These are phyloP conservation scores for Guyanaporus albipodus DNA, from an alignment of 768 basidiomycete species.

Conservation along the genomic window DNA sequence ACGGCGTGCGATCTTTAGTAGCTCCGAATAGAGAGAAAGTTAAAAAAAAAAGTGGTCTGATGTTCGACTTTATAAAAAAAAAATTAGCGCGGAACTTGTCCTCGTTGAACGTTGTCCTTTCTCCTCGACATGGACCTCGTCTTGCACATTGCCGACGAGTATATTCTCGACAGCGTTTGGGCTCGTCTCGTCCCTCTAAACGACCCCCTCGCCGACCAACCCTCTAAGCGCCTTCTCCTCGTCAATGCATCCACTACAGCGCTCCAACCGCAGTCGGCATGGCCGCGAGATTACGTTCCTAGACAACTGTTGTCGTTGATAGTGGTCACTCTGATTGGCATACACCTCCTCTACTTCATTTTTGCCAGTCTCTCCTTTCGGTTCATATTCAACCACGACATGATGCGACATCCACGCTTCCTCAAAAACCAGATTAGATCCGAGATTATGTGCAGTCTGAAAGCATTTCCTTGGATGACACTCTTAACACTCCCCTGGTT, in stretches of 20 bases:
- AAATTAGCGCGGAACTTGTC: background rate
- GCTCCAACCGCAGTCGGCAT: constrained; percentile 54
- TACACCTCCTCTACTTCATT: constrained; percentile 81
- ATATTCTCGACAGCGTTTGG: constrained; percentile 76
- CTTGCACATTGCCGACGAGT: constrained; percentile 66
- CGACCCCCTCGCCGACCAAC: constrained; percentile 38
- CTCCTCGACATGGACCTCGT: constrained; percentile 70
- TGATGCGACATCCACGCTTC: constrained; percentile 94
- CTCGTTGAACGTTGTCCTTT: background rate
- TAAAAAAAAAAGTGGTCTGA: constrained; percentile 37
- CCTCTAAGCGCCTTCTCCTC: constrained; percentile 19
- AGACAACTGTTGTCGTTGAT: constrained; percentile 74
- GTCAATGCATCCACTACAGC: constrained; percentile 39
- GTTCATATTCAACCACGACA: constrained; percentile 90
- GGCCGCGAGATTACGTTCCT: constrained; percentile 80
- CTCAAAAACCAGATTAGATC: constrained; percentile 78
- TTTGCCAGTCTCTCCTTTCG: constrained; percentile 83
- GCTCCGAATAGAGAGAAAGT: background rate
- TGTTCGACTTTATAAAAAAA: constrained; percentile 27
- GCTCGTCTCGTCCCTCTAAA: constrained; percentile 63
- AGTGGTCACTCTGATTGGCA: constrained; percentile 72
- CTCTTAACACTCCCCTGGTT: constrained; percentile 92
- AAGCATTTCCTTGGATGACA: constrained; percentile 80
- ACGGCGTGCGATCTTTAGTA: constrained; percentile 19
- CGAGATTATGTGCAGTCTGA: constrained; percentile 74